phyloP scores from a whole-genome alignment of 495 filamentous ascomycete species.

The Diplogelasinospora grovesii region DNA sequence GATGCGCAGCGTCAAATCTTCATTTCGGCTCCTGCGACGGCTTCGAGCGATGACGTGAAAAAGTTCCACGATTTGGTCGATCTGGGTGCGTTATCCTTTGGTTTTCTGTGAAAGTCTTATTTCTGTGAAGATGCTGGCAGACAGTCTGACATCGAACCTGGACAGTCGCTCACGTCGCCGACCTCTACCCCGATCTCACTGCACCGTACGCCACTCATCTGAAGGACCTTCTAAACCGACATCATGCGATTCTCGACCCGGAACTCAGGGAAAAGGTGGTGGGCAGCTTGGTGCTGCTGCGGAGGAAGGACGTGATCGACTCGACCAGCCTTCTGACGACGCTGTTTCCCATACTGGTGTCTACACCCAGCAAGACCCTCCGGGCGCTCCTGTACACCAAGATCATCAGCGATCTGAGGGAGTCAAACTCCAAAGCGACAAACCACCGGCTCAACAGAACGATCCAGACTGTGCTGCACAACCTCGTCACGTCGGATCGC shows the following conservation, averaged over 20 bases:
- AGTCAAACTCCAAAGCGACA: conserved; percentile 72
- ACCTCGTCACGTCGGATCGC: conserved; percentile 78
- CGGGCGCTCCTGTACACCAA: conserved; percentile 80
- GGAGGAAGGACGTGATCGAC: conserved; percentile 87
- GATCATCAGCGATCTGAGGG: conserved; percentile 81
- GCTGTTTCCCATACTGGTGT: conserved; percentile 76
- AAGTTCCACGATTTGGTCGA: conserved; percentile 74
- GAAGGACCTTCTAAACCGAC: conserved; percentile 66
- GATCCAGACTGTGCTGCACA: conserved; percentile 87
- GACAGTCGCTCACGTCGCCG: conserved; percentile 86
- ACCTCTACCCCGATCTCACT: conserved; percentile 81
- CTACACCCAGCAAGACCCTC: conserved; percentile 78
- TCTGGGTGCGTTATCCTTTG: too few relatives aligned
- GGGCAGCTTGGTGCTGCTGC: conserved; percentile 76
- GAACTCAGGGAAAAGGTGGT: conserved; percentile 93
- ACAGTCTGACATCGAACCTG: too few relatives aligned
- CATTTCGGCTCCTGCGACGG: conserved; percentile 68
- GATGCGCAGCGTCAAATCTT: conserved; percentile 86
- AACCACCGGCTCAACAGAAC: conserved; percentile 91
- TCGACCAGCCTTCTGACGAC: conserved; percentile 76
- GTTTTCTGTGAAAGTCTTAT: too few relatives aligned
- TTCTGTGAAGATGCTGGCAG: too few relatives aligned
- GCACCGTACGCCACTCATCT: conserved; percentile 73
- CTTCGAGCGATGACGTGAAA: conserved; percentile 66
- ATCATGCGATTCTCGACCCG: conserved; percentile 71